These are phyloP conservation scores for Komagataella pseudopastoris DNA, from an alignment of 805 yeast genomes.

Conservation along the genomic window DNA sequence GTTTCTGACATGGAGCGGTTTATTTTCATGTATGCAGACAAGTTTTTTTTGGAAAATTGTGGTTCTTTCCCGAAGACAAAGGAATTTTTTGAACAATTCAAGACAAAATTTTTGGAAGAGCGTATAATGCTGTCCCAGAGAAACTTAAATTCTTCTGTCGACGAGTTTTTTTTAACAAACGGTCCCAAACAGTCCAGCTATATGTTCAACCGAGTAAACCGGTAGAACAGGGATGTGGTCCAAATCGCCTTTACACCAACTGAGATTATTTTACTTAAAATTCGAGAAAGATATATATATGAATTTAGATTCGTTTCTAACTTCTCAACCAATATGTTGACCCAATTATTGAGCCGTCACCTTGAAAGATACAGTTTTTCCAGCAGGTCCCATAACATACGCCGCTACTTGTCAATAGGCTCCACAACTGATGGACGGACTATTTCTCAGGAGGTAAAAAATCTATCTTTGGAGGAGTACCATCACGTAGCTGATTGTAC, in stretches of 20 bases:
- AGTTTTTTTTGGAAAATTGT: conserved; percentile 14
- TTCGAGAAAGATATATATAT: too few species aligned
- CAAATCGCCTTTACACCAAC: background rate
- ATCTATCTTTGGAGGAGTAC: conserved; percentile 38
- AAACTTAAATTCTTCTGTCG: conserved; percentile 1
- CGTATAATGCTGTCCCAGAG: conserved; percentile 1
- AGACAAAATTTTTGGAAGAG: conserved; percentile 18
- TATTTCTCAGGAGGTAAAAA: conserved; percentile 37
- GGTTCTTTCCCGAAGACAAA: conserved; percentile 14
- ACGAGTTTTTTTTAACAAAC: conserved; percentile 1
- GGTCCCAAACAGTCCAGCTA: background rate
- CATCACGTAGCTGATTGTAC: conserved; percentile 53
- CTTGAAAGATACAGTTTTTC: background rate
- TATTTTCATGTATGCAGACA: conserved; percentile 17
- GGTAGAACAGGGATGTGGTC: background rate
- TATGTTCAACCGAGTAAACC: background rate
- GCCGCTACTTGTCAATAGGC: background rate
- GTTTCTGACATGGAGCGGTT: conserved; percentile 18
- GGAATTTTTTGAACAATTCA: conserved; percentile 15
- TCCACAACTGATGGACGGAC: conserved; percentile 37
- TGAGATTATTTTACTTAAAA: too few species aligned
- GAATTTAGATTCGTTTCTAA: too few species aligned
- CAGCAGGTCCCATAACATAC: background rate
- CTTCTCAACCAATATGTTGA: background rate
- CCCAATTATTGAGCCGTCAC: background rate